These are phyloP conservation scores for Physaria fendleri DNA, from an alignment of 345 rosid species.

Conservation along the genomic window DNA sequence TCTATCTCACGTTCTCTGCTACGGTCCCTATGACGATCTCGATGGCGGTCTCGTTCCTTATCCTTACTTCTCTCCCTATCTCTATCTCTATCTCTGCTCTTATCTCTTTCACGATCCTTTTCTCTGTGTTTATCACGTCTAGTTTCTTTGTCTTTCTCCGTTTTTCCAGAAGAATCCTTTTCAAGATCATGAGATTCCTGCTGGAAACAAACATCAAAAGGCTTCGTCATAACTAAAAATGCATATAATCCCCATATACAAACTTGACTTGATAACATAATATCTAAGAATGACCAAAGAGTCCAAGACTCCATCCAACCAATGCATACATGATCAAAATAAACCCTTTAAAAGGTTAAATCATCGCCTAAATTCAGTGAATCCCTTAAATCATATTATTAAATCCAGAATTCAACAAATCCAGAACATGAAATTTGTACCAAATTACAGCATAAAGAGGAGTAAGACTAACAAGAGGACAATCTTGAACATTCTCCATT, in stretches of 20 bases:
- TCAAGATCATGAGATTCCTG: constrained; percentile 52
- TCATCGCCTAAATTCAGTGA: background rate
- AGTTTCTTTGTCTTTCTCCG: constrained; percentile 43
- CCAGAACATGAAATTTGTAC: background rate
- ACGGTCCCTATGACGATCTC: constrained; percentile 54
- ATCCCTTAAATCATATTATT: background rate
- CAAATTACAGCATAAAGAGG: background rate
- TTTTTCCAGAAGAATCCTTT: constrained; percentile 49
- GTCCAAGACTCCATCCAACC: background rate
- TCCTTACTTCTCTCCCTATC: constrained; percentile 24
- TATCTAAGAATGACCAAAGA: background rate
- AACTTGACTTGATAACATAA: background rate
- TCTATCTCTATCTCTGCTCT: constrained; percentile 18
- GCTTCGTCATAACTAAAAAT: background rate
- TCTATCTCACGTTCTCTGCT: constrained; percentile 67
- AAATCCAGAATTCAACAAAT: background rate
- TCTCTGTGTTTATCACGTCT: constrained; percentile 33
- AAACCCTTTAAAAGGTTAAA: background rate
- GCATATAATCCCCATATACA: background rate
- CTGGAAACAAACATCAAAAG: constrained; percentile 24
- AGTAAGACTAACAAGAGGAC: background rate
- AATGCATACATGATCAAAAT: background rate
- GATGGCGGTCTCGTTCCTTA: constrained; percentile 39
- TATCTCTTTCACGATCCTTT: constrained; percentile 26
- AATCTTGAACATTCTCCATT: background rate